A percentile compares a stretch with the other conserved stretches of the same genome.
These are phyloP conservation scores for Priceomyces haplophilus DNA, from an alignment of 805 yeast genomes.

Conservation along the genomic window DNA sequence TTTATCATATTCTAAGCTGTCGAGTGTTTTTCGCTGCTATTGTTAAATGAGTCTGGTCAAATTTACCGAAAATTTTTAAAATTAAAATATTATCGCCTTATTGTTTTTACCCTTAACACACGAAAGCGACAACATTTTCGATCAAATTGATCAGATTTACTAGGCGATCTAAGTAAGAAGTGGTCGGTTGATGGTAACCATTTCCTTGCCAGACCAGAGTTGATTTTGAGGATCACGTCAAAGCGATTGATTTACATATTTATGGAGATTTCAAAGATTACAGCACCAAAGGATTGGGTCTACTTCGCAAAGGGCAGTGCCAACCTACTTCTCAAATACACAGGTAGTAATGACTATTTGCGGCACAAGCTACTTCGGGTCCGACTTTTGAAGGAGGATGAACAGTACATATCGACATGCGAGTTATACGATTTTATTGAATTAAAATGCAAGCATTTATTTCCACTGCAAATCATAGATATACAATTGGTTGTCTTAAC, in stretches of 20 bases:
- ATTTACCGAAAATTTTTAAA: not conserved
- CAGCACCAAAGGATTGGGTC: conserved; percentile 41
- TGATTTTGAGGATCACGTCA: not conserved
- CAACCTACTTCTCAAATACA: conserved; percentile 43
- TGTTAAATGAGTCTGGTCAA: not conserved
- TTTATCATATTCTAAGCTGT: not conserved
- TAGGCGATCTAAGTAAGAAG: not conserved
- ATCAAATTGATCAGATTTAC: too few relatives aligned
- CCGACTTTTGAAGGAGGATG: conserved; percentile 30
- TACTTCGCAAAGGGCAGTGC: conserved; percentile 49
- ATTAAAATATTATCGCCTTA: too few relatives aligned
- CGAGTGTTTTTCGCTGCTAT: too few relatives aligned
- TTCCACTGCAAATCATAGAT: conserved; percentile 30
- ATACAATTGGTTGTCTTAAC: conserved; percentile 31
- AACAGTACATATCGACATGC: conserved; percentile 36
- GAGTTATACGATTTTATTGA: conserved; percentile 42
- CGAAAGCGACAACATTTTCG: too few relatives aligned
- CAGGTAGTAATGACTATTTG: conserved; percentile 32
- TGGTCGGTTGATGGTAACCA: not conserved
- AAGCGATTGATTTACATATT: not conserved
- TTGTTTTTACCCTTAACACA: not conserved
- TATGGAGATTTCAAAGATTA: conserved; percentile 37
- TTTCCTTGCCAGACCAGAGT: not conserved
- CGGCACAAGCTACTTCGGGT: conserved; percentile 38
- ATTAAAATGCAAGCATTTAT: conserved; percentile 27